Percentiles rank a stretch among this genome's conserved stretches.
These are phyloP conservation scores for Colletotrichum magnum DNA, from an alignment of 2,329 filamentous ascomycete genomes.

Conservation along the genomic window DNA sequence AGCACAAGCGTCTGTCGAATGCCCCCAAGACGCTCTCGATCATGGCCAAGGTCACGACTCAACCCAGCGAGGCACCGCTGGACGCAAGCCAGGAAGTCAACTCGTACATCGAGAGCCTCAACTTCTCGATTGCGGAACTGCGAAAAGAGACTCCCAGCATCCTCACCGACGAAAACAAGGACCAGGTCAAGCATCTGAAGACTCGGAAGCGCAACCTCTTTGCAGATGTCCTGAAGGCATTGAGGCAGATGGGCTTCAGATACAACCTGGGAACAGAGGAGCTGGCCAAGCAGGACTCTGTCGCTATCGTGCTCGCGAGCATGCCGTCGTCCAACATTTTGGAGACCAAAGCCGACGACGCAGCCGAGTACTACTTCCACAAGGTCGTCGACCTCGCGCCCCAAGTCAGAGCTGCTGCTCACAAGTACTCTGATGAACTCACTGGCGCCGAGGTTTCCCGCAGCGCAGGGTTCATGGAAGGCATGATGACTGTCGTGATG, in stretches of 20 bases:
- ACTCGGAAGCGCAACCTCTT: constrained; percentile 90
- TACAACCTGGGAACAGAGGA: constrained; percentile 83
- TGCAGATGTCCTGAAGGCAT: constrained; percentile 85
- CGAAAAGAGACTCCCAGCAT: constrained; percentile 85
- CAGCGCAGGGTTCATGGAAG: constrained; percentile 89
- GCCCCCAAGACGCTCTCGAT: constrained; percentile 77
- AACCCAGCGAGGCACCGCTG: constrained; percentile 16
- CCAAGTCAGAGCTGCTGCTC: constrained; percentile 74
- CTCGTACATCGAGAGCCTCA: constrained; percentile 77
- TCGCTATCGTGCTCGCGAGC: constrained; percentile 76
- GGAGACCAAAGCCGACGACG: constrained; percentile 48
- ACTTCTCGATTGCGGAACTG: constrained; percentile 78
- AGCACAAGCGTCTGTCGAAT: constrained; percentile 79
- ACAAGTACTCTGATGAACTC: constrained; percentile 87
- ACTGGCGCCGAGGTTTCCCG: constrained; percentile 84
- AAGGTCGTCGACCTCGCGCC: constrained; percentile 82
- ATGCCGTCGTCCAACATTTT: constrained; percentile 45
- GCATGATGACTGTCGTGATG: constrained; percentile 78
- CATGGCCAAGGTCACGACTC: constrained; percentile 75
- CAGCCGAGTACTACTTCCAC: constrained; percentile 81
- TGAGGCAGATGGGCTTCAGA: constrained; percentile 91
- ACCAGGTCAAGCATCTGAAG: constrained; percentile 89
- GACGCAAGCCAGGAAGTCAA: constrained; percentile 60
- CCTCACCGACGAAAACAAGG: constrained; percentile 90
- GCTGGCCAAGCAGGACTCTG: constrained; percentile 79